Base-by-base conservation (phyloP, 306 rosid species). In the Vigna mungo region DNA sequence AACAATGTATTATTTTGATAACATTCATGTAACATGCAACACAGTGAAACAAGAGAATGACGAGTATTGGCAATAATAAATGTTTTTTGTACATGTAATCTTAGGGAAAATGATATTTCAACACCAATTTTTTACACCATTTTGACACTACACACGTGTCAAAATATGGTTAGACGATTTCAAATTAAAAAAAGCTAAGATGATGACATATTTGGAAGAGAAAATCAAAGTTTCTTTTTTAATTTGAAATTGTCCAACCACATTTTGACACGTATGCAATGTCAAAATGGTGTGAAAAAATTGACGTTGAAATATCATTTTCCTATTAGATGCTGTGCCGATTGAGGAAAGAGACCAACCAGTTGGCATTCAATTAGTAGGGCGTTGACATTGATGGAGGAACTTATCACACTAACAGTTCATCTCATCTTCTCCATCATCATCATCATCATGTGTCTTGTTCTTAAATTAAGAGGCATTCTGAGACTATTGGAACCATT, bases 311-410 rank as follows among this genome's bases (percentile, higher is more conserved):
- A n/a, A n/a, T n/a, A n/a, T n/a, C n/a, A n/a, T n/a, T n/a, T n/a
- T n/a, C n/a, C n/a, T n/a, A 30, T 27, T 43, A 30, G 36, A 78
- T 32, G 62, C 27, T 61, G 1, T 49, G 39, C 37, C 34, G 4
- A 61, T 49, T 12, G 30, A 36, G 65, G 76, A 46, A 58, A 78
- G 43, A 70, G 77, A 48, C 47, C 46, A 39, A 73, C 55, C 43
- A 61, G 78, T 69, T 78, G 77, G 71, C 52, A 58, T 3, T 21
- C 47, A 62, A 62, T 55, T 41, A 51, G 49, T 32, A 25, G 76
- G 4, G 53, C 53, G 79, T 69, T 59, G 54, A 78, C 49, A 58
- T 32, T 68, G 13, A 47, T 30, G 60, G 21, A 12, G 37, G 34
- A 32, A 11, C n/a, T n/a, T 16, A 9, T 56, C 9, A 16, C 2